These are phyloP conservation scores for Sporothrix pseudoabietina DNA, from an alignment of 2,329 filamentous ascomycete genomes.

Conservation along the genomic window DNA sequence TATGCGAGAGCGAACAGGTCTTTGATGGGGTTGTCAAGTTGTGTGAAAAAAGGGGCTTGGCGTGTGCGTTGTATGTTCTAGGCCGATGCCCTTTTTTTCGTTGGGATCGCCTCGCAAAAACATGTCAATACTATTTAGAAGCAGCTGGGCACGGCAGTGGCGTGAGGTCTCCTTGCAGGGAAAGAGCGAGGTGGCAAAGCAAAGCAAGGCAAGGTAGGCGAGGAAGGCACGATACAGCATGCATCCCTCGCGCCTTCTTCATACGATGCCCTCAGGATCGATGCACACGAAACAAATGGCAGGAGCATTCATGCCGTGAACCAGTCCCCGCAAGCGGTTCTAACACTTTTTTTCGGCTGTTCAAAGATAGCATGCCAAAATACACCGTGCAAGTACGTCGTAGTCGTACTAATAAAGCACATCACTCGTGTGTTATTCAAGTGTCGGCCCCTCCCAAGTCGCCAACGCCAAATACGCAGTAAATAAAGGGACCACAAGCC, in stretches of 20 bases:
- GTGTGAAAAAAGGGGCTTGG: conserved; percentile 13
- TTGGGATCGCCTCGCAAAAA: conserved; percentile 8
- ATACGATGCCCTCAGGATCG: background rate
- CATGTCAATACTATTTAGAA: background rate
- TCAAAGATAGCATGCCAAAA: background rate
- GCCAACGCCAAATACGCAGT: conserved; percentile 12
- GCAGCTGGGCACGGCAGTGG: conserved; percentile 11
- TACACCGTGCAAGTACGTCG: background rate
- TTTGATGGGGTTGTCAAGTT: background rate
- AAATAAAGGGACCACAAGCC: conserved; percentile 17
- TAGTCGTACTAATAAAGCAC: background rate
- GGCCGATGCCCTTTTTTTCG: conserved; percentile 8
- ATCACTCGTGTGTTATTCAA: background rate
- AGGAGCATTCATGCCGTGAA: conserved; percentile 4
- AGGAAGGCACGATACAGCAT: background rate
- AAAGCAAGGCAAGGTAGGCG: background rate
- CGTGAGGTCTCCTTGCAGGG: conserved; percentile 4
- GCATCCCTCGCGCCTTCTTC: conserved; percentile 3
- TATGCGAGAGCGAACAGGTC: background rate
- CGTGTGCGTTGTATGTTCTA: background rate
- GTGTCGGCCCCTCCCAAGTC: background rate
- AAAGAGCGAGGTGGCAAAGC: conserved; percentile 6
- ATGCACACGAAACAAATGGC: conserved; percentile 17
- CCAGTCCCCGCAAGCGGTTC: background rate
- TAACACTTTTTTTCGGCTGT: background rate